A percentile compares a stretch with the other conserved stretches of the same genome.
Evolutionary conservation across 1,284 basidiomycete species (phyloP).

Genomic region (Moniliophthora roreri): DNA sequence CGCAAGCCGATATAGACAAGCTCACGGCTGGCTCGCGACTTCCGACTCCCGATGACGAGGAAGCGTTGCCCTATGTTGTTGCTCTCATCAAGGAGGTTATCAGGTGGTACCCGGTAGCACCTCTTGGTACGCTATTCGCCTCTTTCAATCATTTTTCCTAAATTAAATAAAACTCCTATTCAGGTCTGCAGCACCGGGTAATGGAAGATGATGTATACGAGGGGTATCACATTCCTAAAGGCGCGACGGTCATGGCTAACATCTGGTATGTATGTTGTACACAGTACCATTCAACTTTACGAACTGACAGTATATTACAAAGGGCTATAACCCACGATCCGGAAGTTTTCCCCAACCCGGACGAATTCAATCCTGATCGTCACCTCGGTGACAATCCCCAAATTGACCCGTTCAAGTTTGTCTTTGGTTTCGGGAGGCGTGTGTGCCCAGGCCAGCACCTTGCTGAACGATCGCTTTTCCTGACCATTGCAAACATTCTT

Average conservation of each 20-base stretch:
- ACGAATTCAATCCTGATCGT: conserved; percentile 36
- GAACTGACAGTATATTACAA: not conserved
- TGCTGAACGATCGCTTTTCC: not conserved
- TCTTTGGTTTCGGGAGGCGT: conserved; percentile 42
- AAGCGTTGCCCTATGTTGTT: conserved; percentile 31
- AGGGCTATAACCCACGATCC: conserved; percentile 43
- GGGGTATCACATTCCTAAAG: conserved; percentile 27
- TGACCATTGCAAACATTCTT: not conserved
- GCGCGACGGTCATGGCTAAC: conserved; percentile 27
- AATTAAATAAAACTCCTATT: conserved; percentile 5
- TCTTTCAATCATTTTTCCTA: too few species aligned
- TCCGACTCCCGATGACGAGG: conserved; percentile 32
- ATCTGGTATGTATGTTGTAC: conserved; percentile 22
- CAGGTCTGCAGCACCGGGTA: conserved; percentile 21
- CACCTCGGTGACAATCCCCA: conserved; percentile 35
- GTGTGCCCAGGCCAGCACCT: conserved; percentile 27
- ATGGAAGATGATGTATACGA: conserved; percentile 28
- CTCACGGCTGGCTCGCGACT: conserved; percentile 26
- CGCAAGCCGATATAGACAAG: conserved; percentile 32
- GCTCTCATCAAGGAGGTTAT: conserved; percentile 36
- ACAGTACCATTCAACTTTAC: not conserved
- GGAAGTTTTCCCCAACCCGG: conserved; percentile 31
- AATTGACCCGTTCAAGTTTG: conserved; percentile 30
- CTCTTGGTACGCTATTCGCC: conserved; percentile 23
- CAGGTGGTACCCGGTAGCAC: conserved; percentile 32